Conservation (phyloP, 495 filamentous ascomycete species). For the Xeromyces bisporus region DNA sequence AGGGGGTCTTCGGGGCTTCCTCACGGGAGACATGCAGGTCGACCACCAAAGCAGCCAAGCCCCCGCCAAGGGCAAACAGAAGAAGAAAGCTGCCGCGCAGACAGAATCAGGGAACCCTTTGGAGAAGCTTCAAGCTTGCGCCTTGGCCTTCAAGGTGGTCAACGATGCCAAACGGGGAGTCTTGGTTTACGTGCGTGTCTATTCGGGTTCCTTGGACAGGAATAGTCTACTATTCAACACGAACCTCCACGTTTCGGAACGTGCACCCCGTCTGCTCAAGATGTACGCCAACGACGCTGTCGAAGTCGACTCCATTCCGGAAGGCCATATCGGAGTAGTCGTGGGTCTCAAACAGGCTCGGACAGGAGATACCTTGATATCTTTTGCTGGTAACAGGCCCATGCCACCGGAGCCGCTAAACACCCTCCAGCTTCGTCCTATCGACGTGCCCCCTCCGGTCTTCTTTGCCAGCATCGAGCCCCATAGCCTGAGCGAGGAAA, state of each 20-base stretch:
- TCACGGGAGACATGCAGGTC: constrained; percentile 31
- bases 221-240: constrained; percentile 74
- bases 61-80: constrained; percentile 27
- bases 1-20: constrained; percentile 33
- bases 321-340: constrained; percentile 94
- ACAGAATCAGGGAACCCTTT: constrained; percentile 38
- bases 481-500: constrained; percentile 58
- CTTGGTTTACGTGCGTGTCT: constrained; percentile 83
- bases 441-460: constrained; percentile 79
- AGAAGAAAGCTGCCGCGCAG: constrained; percentile 15
- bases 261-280: constrained; percentile 63
- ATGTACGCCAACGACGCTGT: constrained; percentile 86
- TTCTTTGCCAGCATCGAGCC: constrained; percentile 92
- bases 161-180: constrained; percentile 73
- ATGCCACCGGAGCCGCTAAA: constrained; percentile 52
- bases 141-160: constrained; percentile 92
- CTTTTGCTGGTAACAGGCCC: constrained; percentile 43
- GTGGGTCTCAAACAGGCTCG: constrained; percentile 75
- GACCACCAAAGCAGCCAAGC: constrained; percentile 22
- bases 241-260: constrained; percentile 65
- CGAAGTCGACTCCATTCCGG: constrained; percentile 60
- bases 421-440: constrained; percentile 69
- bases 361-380: constrained; percentile 83
- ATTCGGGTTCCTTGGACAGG: constrained; percentile 62
- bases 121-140: constrained; percentile 54